Conservation (phyloP, 345 rosid species). For the Euclidium syriacum region DNA sequence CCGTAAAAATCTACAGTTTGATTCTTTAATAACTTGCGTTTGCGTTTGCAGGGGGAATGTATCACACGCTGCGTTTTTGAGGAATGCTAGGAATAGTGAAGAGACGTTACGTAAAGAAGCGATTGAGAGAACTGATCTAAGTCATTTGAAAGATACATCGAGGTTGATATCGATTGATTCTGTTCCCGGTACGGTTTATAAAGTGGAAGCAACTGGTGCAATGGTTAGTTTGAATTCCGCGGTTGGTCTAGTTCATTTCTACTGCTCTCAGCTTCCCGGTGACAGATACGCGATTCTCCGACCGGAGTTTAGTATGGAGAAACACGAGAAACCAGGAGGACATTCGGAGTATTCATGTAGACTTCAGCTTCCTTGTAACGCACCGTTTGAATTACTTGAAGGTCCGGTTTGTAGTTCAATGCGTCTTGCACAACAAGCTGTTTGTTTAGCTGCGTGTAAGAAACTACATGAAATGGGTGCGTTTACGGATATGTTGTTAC, state of each 20-base stretch:
- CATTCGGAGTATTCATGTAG: conserved; percentile 89
- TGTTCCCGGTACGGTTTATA: conserved; percentile 82
- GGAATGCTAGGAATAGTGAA: conserved; percentile 97
- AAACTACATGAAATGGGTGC: conserved; percentile 99
- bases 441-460: conserved; percentile 98
- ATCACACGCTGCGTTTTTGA: conserved; percentile 81
- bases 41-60: conserved; percentile 59
- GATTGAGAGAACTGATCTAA: conserved; percentile 93
- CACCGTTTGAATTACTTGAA: conserved; percentile 94
- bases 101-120: conserved; percentile 96
- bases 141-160: conserved; percentile 86
- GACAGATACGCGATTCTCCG: conserved; percentile 98
- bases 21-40: background rate
- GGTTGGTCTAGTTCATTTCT: conserved; percentile 90
- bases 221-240: conserved; percentile 96
- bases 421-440: conserved; percentile 99
- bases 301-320: conserved; percentile 90
- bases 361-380: conserved; percentile 98
- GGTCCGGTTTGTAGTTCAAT: conserved; percentile 88
- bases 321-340: conserved; percentile 87
- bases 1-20: background rate
- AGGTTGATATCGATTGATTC: conserved; percentile 71
- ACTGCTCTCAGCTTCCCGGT: conserved; percentile 96
- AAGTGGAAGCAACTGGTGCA: conserved; percentile 96
- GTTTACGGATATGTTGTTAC: conserved; percentile 96